phyloP scores from a whole-genome alignment of 257 asterid species.

The Paraleonurus japonicus region DNA sequence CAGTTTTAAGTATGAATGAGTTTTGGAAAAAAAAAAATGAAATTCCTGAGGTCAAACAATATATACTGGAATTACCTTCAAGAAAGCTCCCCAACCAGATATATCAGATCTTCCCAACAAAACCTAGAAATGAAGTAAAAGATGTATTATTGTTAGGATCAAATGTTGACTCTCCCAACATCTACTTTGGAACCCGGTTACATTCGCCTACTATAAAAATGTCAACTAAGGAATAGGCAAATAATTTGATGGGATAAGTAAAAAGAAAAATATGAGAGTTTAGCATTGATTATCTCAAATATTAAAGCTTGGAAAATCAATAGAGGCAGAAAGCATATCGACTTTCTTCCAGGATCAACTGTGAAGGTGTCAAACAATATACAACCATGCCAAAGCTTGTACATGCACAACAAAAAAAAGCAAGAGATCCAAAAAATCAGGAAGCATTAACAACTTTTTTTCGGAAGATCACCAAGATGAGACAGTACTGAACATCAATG shows the following conservation, averaged over 20 bases:
- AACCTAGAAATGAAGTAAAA: conserved; percentile 47
- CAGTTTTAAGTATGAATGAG: conserved; percentile 30
- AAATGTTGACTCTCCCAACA: not conserved
- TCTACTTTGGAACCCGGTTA: conserved; percentile 9
- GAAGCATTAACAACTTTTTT: conserved; percentile 6
- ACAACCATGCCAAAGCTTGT: conserved; percentile 5
- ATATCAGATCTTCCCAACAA: conserved; percentile 89
- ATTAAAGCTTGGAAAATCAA: not conserved
- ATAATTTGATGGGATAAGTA: conserved; percentile 9
- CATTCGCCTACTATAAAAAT: conserved; percentile 6
- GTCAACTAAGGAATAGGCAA: conserved; percentile 5
- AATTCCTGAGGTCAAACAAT: conserved; percentile 1
- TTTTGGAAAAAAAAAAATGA: not conserved
- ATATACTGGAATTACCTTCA: conserved; percentile 62
- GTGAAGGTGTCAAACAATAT: conserved; percentile 10
- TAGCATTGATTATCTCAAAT: conserved; percentile 3
- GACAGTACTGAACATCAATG: not conserved
- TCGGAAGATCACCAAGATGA: conserved; percentile 7
- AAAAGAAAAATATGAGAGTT: not conserved
- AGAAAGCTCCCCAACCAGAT: conserved; percentile 99
- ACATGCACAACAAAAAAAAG: not conserved
- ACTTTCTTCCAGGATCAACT: not conserved
- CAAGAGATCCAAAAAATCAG: not conserved
- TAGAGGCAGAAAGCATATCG: not conserved
- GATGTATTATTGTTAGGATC: conserved; percentile 16